phyloP scores from a whole-genome alignment of 2,329 filamentous ascomycete species.

The Tricladium varicosporioides region DNA sequence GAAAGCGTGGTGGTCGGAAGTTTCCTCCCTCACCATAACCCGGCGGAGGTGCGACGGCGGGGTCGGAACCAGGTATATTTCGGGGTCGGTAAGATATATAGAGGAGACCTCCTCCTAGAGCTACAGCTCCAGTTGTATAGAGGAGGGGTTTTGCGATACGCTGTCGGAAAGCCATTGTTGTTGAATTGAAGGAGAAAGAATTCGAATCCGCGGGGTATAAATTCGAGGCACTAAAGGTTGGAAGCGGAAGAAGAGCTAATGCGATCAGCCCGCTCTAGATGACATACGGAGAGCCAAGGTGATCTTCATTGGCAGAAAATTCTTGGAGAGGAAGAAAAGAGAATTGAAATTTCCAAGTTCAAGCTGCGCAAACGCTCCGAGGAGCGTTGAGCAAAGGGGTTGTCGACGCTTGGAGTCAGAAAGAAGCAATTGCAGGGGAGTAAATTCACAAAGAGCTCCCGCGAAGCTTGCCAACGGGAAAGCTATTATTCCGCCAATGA shows the following conservation, averaged over 20 bases:
- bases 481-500: background rate
- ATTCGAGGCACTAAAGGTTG: background rate
- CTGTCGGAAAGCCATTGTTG: constrained; percentile 35
- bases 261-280: constrained; percentile 18
- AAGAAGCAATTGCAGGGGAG: background rate
- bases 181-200: constrained; percentile 3
- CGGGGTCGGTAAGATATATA: constrained; percentile 64
- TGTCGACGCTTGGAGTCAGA: background rate
- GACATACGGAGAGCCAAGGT: background rate
- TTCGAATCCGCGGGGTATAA: constrained; percentile 15
- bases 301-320: background rate
- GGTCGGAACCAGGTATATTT: constrained; percentile 68
- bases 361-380: background rate
- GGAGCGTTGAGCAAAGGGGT: background rate
- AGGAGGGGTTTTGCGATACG: constrained; percentile 48
- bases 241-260: constrained; percentile 9
- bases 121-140: constrained; percentile 48
- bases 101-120: constrained; percentile 45
- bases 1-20: constrained; percentile 55
- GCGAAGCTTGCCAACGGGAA: background rate
- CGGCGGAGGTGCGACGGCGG: constrained; percentile 67
- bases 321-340: background rate
- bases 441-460: background rate
- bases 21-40: constrained; percentile 66
- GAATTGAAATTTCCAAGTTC: background rate